Evolutionary conservation across 768 basidiomycete species (phyloP), one percentile per base, ranked within the genome.

Genomic region (Mycena alexandri): DNA sequence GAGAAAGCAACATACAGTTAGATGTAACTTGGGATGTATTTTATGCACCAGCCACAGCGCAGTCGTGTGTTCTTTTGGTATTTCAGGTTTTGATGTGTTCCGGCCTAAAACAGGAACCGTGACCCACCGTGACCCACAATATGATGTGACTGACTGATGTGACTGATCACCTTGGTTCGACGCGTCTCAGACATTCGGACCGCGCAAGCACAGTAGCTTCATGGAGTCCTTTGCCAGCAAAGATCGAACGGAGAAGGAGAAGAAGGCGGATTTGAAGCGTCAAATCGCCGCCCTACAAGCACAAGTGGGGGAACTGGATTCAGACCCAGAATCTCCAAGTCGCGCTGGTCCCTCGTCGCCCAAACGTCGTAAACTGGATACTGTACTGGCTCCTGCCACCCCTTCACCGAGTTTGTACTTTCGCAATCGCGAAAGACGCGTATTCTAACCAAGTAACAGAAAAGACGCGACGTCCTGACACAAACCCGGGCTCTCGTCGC

Each of bases 381-480:
- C 33, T 9, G 63, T 73, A 17, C 74, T 88, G 33, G 89, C 82
- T 1, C 89, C 89, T 7, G 76, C 84, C 0, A 90, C 89, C 0
- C 92, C 92, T 11, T 91, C 92, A 41, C 90, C 89, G 5, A 91
- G 91, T 92, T 70, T 76, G 84, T 38, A 44, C 17, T 52, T 68
- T 29, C 33, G 51, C 41, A 24, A 24, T 42, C 25, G 59, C 81
- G 80, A 76, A 76, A 83, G 85, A 72, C 80, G 84, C 7, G 14
- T n/a, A 5, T 34, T 52, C 53, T 66, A 21, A 68, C 34, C 43
- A 65, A 33, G 34, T 53, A 5, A 34, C 58, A 60, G 61, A 61
- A 33, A 72, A 72, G 65, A 71, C 71, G 44, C 44, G 55, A 61
- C 65, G 48, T 44, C 65, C 65, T 64, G 46, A 57, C 41, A 64